A percentile compares a stretch with the other conserved stretches of the same genome.
These are phyloP conservation scores for Pezizomycotina sp. DNA, from an alignment of 2,329 filamentous ascomycete species.

Conservation along the genomic window DNA sequence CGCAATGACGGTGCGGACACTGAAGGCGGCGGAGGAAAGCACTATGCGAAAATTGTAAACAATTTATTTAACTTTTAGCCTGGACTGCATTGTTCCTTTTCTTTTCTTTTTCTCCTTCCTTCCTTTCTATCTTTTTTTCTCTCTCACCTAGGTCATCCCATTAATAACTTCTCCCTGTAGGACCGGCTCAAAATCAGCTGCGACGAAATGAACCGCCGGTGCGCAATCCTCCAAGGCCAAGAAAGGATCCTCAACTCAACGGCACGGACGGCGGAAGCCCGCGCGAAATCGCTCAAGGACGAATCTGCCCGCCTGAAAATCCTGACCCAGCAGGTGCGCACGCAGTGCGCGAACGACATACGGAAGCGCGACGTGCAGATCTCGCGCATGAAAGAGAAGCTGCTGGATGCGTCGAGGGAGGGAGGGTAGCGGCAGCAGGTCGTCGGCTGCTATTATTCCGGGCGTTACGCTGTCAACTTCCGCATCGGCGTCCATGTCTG, in stretches of 20 bases:
- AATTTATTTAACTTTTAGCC: not conserved
- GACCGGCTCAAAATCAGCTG: slow-evolving; percentile 40
- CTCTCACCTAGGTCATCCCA: no score
- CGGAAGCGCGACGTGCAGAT: slow-evolving; percentile 81
- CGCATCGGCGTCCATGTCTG: slow-evolving; percentile 8
- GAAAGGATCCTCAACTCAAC: slow-evolving; percentile 53
- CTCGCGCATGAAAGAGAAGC: slow-evolving; percentile 71
- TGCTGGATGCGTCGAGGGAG: slow-evolving; percentile 52
- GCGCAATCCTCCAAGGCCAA: slow-evolving; percentile 48
- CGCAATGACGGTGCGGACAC: slow-evolving; percentile 55
- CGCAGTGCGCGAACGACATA: slow-evolving; percentile 77
- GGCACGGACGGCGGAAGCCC: slow-evolving; percentile 56
- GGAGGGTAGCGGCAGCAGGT: slow-evolving; percentile 37
- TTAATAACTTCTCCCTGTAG: no score
- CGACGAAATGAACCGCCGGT: slow-evolving; percentile 40
- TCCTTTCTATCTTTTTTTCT: no score
- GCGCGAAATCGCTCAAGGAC: slow-evolving; percentile 62
- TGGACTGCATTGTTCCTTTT: not conserved
- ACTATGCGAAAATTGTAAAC: slow-evolving; percentile 19
- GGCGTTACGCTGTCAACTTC: slow-evolving; percentile 36
- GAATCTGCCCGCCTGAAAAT: slow-evolving; percentile 65
- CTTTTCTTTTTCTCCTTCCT: slow-evolving; percentile 8
- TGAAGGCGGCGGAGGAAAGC: slow-evolving; percentile 46
- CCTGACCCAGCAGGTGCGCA: slow-evolving; percentile 64
- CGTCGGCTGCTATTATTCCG: slow-evolving; percentile 30